Conservation (phyloP, 192 early-diverging fungal species). For the Entomortierella parvispora region DNA sequence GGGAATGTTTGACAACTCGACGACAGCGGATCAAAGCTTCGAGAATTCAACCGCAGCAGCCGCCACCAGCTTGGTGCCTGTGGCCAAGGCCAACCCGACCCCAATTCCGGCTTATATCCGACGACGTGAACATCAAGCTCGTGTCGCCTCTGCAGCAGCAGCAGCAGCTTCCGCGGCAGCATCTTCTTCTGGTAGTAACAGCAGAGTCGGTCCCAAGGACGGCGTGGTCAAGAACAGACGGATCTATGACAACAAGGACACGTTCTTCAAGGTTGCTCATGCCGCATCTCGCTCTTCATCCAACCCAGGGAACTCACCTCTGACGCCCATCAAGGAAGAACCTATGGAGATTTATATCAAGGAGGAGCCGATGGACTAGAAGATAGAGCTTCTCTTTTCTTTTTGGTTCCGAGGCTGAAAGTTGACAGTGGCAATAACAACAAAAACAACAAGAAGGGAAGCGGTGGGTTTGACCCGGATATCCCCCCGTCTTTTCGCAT, state of each 20-base stretch:
- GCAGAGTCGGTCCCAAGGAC: constrained; percentile 32
- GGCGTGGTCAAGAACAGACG: constrained; percentile 35
- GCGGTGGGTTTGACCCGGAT: too few relatives aligned
- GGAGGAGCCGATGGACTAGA: constrained; percentile 44
- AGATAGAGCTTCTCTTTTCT: too few relatives aligned
- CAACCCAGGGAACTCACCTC: constrained; percentile 11
- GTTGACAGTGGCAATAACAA: too few relatives aligned
- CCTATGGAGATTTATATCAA: constrained; percentile 47
- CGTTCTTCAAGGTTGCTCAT: constrained; percentile 11
- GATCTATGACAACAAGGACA: constrained; percentile 26
- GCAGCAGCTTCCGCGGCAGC: not conserved
- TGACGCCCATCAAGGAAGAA: constrained; percentile 46
- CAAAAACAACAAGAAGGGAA: too few relatives aligned
- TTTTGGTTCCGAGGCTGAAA: too few relatives aligned
- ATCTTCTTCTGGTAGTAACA: not conserved
- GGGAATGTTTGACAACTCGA: constrained; percentile 46
- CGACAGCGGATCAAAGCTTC: too few relatives aligned
- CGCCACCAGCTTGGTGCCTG: constrained; percentile 14
- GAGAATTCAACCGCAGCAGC: too few relatives aligned
- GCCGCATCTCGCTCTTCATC: constrained; percentile 1
- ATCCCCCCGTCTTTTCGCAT: too few relatives aligned
- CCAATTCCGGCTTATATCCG: too few relatives aligned
- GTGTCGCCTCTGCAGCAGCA: too few relatives aligned
- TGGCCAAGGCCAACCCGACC: too few relatives aligned
- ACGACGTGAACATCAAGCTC: not conserved